Conservation (phyloP, 208 protist species). For the Trypanosoma boissoni region DNA sequence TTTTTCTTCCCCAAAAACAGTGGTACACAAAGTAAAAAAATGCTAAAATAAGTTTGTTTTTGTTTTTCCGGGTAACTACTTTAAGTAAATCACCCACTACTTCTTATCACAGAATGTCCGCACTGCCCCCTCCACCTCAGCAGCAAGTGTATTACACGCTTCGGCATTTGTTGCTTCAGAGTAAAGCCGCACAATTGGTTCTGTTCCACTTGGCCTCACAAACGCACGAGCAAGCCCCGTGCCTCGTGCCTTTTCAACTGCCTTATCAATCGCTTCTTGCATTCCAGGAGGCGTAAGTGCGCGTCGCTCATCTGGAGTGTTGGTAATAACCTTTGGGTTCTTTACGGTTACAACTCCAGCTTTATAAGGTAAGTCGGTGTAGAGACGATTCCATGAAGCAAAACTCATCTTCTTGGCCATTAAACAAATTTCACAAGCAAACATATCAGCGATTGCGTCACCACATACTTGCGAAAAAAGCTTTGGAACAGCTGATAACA, state of each 20-base stretch:
- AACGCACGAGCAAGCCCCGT: slow-evolving; percentile 61
- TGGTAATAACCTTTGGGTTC: slow-evolving; percentile 58
- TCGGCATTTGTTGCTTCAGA: slow-evolving; percentile 48
- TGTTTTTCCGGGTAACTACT: no score
- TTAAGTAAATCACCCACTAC: no score
- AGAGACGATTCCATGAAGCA: slow-evolving; percentile 48
- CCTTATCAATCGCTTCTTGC: slow-evolving; percentile 79
- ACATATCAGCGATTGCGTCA: slow-evolving; percentile 80
- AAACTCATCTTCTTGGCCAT: slow-evolving; percentile 35
- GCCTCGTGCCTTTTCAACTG: slow-evolving; percentile 32
- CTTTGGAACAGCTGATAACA: slow-evolving; percentile 22
- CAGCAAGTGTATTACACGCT: slow-evolving; percentile 33
- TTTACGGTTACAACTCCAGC: slow-evolving; percentile 55
- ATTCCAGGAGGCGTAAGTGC: slow-evolving; percentile 56
- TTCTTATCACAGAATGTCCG: slow-evolving; percentile 29
- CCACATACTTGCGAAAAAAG: slow-evolving; percentile 85
- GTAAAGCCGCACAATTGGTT: slow-evolving; percentile 93
- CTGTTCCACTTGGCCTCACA: slow-evolving; percentile 93
- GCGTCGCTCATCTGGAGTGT: slow-evolving; percentile 62
- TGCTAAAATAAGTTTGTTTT: no score
- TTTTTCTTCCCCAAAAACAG: no score
- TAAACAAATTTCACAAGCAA: slow-evolving; percentile 72
- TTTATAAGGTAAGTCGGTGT: slow-evolving; percentile 53
- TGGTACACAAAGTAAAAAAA: no score
- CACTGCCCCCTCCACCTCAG: slow-evolving; percentile 37